phyloP scores from a whole-genome alignment of 352 stramenopile species.

The Paralagenidium karlingii region DNA sequence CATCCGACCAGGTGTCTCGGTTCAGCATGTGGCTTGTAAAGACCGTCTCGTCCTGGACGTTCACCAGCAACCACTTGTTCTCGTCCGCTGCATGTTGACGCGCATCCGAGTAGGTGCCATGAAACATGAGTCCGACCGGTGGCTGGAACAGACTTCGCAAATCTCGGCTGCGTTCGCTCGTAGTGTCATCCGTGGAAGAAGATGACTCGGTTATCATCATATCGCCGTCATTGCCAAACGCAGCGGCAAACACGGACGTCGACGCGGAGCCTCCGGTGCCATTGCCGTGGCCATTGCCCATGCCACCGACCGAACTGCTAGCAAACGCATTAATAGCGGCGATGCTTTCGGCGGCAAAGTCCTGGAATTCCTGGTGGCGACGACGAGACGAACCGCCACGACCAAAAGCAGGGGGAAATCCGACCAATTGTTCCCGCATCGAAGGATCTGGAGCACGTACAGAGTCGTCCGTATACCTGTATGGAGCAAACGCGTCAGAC shows the following conservation, averaged over 20 bases:
- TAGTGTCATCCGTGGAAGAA: background rate
- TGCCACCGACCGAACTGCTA: conserved; percentile 5
- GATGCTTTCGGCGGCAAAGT: conserved; percentile 76
- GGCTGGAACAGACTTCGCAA: conserved; percentile 63
- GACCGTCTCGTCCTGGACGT: conserved; percentile 90
- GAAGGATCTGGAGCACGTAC: conserved; percentile 69
- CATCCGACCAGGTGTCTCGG: conserved; percentile 91
- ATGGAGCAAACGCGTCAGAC: background rate
- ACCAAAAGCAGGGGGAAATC: conserved; percentile 28
- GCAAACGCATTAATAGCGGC: conserved; percentile 37
- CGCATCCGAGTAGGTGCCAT: conserved; percentile 55
- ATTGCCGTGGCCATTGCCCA: conserved; percentile 28
- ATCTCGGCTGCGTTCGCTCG: conserved; percentile 14
- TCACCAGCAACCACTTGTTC: conserved; percentile 89
- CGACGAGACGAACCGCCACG: conserved; percentile 14
- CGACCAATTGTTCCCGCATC: conserved; percentile 71
- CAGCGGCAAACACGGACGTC: background rate
- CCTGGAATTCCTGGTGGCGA: conserved; percentile 54
- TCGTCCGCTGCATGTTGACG: conserved; percentile 63
- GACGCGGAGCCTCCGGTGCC: conserved; percentile 1
- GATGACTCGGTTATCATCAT: background rate
- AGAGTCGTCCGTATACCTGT: conserved; percentile 17
- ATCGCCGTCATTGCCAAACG: background rate
- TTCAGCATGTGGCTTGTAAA: conserved; percentile 94
- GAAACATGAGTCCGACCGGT: conserved; percentile 61